phyloP scores from a whole-genome alignment of 169 alveolate species.

The Eimeria praecox region DNA sequence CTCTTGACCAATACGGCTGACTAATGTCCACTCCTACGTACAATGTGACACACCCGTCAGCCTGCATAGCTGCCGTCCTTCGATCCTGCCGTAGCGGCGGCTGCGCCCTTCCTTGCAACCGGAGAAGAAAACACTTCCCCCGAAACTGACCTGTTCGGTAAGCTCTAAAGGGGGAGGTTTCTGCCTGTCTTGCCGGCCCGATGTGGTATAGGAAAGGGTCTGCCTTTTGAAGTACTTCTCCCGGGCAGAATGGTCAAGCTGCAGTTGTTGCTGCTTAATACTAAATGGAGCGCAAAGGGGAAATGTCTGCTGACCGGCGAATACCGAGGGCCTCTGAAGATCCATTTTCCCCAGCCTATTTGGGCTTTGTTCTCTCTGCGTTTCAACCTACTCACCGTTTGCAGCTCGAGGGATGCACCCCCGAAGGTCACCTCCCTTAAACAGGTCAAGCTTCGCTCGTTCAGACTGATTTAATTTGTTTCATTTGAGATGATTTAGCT shows the following conservation, averaged over 20 bases:
- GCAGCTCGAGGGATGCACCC: slow-evolving; percentile 36
- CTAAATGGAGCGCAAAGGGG: slow-evolving; percentile 36
- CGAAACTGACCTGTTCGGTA: slow-evolving; percentile 39
- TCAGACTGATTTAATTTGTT: not conserved
- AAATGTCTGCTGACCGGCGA: slow-evolving; percentile 21
- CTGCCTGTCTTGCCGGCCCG: slow-evolving; percentile 69
- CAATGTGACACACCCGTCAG: not conserved
- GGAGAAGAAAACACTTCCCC: not conserved
- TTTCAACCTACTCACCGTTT: not conserved
- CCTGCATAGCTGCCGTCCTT: not conserved
- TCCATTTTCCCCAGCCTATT: not conserved
- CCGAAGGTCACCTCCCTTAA: slow-evolving; percentile 53
- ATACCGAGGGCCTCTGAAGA: slow-evolving; percentile 54
- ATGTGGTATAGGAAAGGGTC: slow-evolving; percentile 5
- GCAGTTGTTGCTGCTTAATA: slow-evolving; percentile 59
- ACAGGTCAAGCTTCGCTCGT: not conserved
- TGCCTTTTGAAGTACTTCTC: slow-evolving; percentile 50
- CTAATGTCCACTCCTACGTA: slow-evolving; percentile 19
- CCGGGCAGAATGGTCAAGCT: slow-evolving; percentile 35
- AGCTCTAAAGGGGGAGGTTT: slow-evolving; percentile 48
- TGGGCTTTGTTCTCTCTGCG: not conserved
- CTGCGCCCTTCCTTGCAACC: not conserved
- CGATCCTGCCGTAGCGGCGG: not conserved
- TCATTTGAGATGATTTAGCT: not conserved
- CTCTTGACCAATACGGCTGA: not conserved